A percentile compares a stretch with the other conserved stretches of the same genome.
Evolutionary conservation across 2,329 filamentous ascomycete species (phyloP).

Genomic region (Sclerotinia trifoliorum): DNA sequence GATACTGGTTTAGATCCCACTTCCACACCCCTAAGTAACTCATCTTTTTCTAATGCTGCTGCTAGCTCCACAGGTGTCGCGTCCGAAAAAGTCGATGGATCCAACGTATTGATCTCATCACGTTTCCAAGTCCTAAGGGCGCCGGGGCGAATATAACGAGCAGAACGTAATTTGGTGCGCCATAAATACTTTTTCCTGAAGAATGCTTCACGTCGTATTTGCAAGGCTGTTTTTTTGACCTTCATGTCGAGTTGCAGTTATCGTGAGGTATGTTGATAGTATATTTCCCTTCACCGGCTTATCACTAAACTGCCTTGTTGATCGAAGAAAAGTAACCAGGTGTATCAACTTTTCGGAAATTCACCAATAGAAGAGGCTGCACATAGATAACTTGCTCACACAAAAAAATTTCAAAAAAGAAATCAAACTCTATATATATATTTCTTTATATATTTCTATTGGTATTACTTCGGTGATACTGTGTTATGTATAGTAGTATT

Average conservation of each 20-base stretch:
- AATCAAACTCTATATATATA: too few species aligned
- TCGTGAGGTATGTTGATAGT: neutral
- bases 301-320: neutral
- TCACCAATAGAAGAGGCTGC: neutral
- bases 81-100: neutral
- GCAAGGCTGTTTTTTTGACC: neutral
- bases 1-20: neutral
- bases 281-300: neutral
- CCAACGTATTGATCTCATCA: neutral
- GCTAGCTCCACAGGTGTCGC: neutral
- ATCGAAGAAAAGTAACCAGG: neutral
- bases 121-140: neutral
- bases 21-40: neutral
- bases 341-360: neutral
- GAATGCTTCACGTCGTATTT: slow-evolving; percentile 2
- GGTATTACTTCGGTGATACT: too few species aligned
- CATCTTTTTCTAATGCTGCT: neutral
- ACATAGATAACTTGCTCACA: neutral
- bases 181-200: neutral
- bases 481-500: too few species aligned
- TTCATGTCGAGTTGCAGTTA: neutral
- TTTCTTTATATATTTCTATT: too few species aligned
- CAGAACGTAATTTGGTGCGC: neutral
- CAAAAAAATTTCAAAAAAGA: too few species aligned
- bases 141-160: neutral